phyloP scores from a whole-genome alignment of 225 moss, liverwort and hornwort species.

The Thuidium tamariscinum region DNA sequence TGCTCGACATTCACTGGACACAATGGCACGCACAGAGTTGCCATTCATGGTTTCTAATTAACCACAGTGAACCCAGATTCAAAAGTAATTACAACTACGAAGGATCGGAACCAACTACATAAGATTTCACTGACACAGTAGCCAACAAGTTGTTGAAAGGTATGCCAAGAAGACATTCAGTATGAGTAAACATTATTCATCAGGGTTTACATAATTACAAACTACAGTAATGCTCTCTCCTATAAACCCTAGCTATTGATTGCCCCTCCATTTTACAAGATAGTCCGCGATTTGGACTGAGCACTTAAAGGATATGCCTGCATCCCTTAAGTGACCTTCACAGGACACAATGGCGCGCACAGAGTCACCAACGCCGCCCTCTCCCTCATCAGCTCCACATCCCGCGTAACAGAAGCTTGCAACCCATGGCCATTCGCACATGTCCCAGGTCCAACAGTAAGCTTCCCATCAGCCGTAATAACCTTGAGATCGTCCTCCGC shows the following conservation, averaged over 20 bases:
- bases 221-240: not conserved
- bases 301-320: not conserved
- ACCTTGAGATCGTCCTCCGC: not conserved
- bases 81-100: not conserved
- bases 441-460: not conserved
- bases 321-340: not conserved
- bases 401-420: not conserved
- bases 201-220: not conserved
- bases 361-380: not conserved
- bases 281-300: not conserved
- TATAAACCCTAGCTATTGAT: not conserved
- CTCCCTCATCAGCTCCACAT: too few species aligned
- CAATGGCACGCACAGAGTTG: not conserved
- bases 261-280: not conserved
- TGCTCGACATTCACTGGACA: not conserved
- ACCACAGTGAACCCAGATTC: not conserved
- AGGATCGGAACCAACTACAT: not conserved
- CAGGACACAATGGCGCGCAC: not conserved
- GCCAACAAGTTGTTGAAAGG: not conserved
- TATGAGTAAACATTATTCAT: not conserved
- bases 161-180: not conserved
- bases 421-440: not conserved
- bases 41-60: not conserved
- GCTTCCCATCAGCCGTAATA: not conserved
- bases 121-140: not conserved